Conservation (phyloP, 371 early-diverging fungal species). For the Chytridiales sp. region DNA sequence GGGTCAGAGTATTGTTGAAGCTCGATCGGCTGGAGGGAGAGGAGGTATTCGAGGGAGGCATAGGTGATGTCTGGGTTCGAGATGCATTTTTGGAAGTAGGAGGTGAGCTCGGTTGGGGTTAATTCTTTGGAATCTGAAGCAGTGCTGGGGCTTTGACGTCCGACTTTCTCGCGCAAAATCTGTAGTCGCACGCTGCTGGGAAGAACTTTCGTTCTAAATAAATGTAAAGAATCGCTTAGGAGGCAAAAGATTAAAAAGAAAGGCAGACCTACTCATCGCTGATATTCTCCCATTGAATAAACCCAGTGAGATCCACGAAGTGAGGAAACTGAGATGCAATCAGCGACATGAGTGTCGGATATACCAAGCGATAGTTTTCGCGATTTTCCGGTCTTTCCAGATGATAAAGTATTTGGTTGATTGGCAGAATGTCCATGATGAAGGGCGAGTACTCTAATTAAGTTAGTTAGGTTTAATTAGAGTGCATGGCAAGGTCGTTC, state of each 20-base stretch:
- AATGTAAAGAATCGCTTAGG: background rate
- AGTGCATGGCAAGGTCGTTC: background rate
- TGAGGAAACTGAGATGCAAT: constrained; percentile 50
- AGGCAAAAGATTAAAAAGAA: background rate
- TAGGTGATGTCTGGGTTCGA: too few species aligned
- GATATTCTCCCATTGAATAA: constrained; percentile 30
- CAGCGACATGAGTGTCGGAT: constrained; percentile 49
- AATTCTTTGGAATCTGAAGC: too few species aligned
- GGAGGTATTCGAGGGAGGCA: constrained; percentile 21
- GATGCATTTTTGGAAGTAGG: too few species aligned
- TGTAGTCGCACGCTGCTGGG: too few species aligned
- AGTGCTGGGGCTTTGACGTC: too few species aligned
- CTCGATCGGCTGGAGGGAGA: constrained; percentile 11
- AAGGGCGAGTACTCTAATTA: constrained; percentile 41
- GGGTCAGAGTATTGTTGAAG: constrained; percentile 17
- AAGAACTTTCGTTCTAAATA: too few species aligned
- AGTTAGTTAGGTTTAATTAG: background rate
- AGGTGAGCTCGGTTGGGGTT: too few species aligned
- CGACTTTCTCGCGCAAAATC: too few species aligned
- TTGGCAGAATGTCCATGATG: constrained; percentile 45
- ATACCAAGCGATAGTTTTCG: constrained; percentile 34
- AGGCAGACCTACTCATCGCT: constrained; percentile 15
- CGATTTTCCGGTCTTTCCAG: constrained; percentile 32
- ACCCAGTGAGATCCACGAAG: constrained; percentile 36
- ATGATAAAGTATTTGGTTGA: constrained; percentile 38